Percentiles rank a stretch among this genome's conserved stretches.
Conservation (phyloP, 108 stramenopile species). For the Cyclotella baltica region DNA sequence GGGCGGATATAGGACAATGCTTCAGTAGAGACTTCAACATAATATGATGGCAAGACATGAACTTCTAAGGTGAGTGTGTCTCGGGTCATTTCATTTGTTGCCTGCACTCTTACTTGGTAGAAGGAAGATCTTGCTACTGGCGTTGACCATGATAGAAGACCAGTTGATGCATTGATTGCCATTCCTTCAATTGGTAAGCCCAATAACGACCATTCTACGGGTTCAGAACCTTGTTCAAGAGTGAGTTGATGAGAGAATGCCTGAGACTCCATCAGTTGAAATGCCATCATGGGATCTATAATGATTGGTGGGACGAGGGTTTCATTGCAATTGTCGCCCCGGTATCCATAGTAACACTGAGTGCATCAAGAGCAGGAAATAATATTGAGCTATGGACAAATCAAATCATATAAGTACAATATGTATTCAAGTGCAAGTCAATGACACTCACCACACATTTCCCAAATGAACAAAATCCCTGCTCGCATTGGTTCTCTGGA, state of each 20-base stretch:
- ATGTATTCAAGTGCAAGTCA: too few species aligned
- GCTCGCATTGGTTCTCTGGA: slow-evolving; percentile 31
- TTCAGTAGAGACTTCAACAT: slow-evolving; percentile 24
- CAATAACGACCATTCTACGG: slow-evolving; percentile 30
- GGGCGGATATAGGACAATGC: slow-evolving; percentile 14
- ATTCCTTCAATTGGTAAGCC: slow-evolving; percentile 21
- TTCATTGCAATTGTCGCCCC: slow-evolving; percentile 25
- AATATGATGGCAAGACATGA: slow-evolving; percentile 33
- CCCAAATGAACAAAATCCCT: slow-evolving; percentile 45
- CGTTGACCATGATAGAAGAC: slow-evolving; percentile 20
- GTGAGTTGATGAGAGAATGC: slow-evolving; percentile 31
- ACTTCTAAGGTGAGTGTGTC: not conserved
- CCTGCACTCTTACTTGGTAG: slow-evolving; percentile 18
- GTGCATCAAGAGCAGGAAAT: too few species aligned
- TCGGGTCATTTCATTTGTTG: slow-evolving; percentile 39
- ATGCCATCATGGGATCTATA: not conserved
- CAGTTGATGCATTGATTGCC: slow-evolving; percentile 16
- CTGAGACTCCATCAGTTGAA: slow-evolving; percentile 19
- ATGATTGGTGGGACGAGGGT: slow-evolving; percentile 26
- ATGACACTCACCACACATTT: too few species aligned
- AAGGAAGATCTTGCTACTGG: slow-evolving; percentile 13
- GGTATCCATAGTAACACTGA: slow-evolving; percentile 25
- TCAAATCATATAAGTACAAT: too few species aligned
- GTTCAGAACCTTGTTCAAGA: slow-evolving; percentile 29
- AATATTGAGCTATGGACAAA: too few species aligned